Evolutionary conservation across 306 rosid genomes (phyloP).

Genomic region (Styphnolobium japonicum): DNA sequence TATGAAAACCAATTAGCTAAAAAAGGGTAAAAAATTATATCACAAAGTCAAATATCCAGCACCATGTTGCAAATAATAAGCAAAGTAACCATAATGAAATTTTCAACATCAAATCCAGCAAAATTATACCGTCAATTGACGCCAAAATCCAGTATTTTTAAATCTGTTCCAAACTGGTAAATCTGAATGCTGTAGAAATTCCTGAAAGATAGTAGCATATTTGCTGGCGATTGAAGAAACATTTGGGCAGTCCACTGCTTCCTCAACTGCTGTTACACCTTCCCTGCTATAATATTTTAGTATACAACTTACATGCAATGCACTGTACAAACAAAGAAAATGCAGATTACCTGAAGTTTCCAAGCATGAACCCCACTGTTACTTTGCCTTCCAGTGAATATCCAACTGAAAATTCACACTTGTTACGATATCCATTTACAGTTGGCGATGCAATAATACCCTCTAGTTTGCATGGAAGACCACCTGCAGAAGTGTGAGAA

Average conservation of each 20-base stretch:
- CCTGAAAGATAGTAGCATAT: slow-evolving; percentile 84
- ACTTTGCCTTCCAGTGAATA: slow-evolving; percentile 71
- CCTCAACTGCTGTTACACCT: slow-evolving; percentile 96
- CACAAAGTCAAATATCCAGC: neutral
- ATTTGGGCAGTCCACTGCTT: slow-evolving; percentile 85
- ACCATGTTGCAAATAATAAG: neutral
- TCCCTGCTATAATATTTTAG: slow-evolving; percentile 64
- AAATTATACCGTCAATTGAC: slow-evolving; percentile 78
- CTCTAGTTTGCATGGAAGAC: slow-evolving; percentile 86
- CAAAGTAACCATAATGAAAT: neutral
- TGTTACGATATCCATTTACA: slow-evolving; percentile 87
- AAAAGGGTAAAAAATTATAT: neutral
- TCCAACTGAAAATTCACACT: slow-evolving; percentile 95
- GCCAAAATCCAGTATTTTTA: slow-evolving; percentile 93
- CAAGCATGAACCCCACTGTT: slow-evolving; percentile 95
- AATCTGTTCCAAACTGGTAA: slow-evolving; percentile 93
- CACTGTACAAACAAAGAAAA: slow-evolving; percentile 24
- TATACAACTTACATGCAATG: slow-evolving; percentile 21
- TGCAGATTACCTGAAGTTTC: slow-evolving; percentile 80
- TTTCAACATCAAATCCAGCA: slow-evolving; percentile 1
- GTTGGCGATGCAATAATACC: slow-evolving; percentile 86
- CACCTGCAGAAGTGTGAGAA: slow-evolving; percentile 54
- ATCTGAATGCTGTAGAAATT: slow-evolving; percentile 69
- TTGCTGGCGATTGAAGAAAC: slow-evolving; percentile 71
- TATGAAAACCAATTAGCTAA: slow-evolving; percentile 2